Conservation (phyloP, 176 grass and related monocot genomes). For the Bothriochloa decipiens region DNA sequence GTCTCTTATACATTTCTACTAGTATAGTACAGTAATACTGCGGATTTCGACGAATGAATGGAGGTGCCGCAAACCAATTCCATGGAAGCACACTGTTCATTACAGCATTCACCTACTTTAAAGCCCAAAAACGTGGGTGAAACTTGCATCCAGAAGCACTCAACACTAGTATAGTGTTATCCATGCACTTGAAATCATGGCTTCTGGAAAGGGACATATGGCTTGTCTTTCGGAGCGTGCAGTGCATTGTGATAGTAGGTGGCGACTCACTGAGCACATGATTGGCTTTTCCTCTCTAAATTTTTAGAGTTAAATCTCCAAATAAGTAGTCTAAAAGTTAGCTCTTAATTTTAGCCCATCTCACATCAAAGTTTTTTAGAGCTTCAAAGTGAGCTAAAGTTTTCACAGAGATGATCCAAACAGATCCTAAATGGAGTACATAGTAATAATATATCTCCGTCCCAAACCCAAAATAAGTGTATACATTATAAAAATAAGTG, state of each 20-base stretch:
- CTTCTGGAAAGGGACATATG: neutral
- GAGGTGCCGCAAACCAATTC: slow-evolving; percentile 28
- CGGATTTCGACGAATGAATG: neutral
- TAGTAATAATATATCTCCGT: no score
- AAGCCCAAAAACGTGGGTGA: slow-evolving; percentile 45
- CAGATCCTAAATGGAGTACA: no score
- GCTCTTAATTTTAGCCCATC: no score
- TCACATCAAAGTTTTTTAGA: no score
- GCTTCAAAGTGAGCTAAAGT: no score
- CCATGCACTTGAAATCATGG: neutral
- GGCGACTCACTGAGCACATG: no score
- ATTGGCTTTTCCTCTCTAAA: no score
- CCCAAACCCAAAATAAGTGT: no score
- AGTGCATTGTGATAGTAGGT: neutral
- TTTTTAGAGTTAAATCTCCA: no score
- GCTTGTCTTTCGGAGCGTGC: neutral
- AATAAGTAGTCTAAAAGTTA: no score
- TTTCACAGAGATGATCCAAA: no score
- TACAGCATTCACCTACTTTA: neutral
- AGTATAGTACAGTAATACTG: slow-evolving; percentile 9
- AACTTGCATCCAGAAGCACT: neutral
- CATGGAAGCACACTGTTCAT: slow-evolving; percentile 3
- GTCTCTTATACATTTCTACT: neutral
- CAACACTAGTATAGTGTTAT: neutral
- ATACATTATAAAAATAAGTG: no score